Percentiles rank a stretch among this genome's conserved stretches.
Evolutionary conservation across 805 yeast species (phyloP).

Genomic region (Diddensiella santjacobensis): DNA sequence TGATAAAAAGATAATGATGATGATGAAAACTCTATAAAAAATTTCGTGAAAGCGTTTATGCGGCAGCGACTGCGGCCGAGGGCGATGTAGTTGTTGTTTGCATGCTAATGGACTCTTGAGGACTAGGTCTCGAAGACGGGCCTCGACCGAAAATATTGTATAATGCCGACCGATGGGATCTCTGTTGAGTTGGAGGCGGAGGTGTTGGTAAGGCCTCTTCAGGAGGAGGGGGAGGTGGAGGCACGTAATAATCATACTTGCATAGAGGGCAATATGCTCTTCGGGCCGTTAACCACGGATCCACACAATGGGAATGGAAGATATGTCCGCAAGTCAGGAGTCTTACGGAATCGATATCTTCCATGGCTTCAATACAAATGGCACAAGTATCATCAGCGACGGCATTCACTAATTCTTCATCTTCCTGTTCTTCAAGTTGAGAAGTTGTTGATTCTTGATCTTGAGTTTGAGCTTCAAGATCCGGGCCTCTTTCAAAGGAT

Average conservation of each 20-base stretch:
- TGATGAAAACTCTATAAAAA: no score
- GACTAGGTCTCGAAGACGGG: not conserved
- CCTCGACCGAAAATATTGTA: conserved; percentile 1
- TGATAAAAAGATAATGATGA: no score
- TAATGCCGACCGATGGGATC: not conserved
- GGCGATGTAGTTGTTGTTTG: not conserved
- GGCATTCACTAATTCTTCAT: conserved; percentile 19
- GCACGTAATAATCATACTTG: conserved; percentile 56
- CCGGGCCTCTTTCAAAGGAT: conserved; percentile 10
- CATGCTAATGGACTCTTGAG: not conserved
- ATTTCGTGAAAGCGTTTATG: no score
- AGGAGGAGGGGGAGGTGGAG: conserved; percentile 10
- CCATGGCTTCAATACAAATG: conserved; percentile 65
- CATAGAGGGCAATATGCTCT: conserved; percentile 83
- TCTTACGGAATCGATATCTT: conserved; percentile 59
- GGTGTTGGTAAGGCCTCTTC: not conserved
- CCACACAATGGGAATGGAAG: conserved; percentile 74
- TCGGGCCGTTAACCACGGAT: conserved; percentile 72
- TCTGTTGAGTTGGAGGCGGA: not conserved
- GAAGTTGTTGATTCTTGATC: not conserved
- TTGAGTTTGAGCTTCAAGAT: conserved; percentile 11
- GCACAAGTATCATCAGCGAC: conserved; percentile 58
- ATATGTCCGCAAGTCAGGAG: conserved; percentile 79
- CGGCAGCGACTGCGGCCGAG: not conserved
- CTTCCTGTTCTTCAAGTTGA: not conserved